phyloP scores from a whole-genome alignment of 2,329 filamentous ascomycete species.

The Trichophyton equinum region DNA sequence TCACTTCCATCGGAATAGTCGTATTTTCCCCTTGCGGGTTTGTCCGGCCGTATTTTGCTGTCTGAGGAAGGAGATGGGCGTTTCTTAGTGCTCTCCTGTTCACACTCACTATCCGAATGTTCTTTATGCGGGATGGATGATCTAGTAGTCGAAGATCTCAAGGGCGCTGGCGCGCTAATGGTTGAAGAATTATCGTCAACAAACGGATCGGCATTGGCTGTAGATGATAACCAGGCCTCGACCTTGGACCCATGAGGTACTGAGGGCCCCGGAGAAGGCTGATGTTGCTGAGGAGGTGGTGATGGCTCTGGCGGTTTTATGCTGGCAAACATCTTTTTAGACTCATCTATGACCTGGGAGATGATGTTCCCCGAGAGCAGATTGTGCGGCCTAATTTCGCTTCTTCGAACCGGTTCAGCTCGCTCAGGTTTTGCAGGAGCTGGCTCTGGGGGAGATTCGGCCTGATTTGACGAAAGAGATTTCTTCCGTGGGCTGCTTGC shows the following conservation, averaged over 20 bases:
- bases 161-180: constrained; percentile 11
- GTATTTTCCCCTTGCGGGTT: background rate
- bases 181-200: constrained; percentile 27
- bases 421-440: background rate
- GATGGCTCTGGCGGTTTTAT: constrained; percentile 20
- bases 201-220: constrained; percentile 46
- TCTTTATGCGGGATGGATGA: background rate
- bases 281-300: constrained; percentile 20
- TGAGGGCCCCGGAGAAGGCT: constrained; percentile 23
- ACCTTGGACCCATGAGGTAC: constrained; percentile 39
- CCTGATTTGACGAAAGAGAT: background rate
- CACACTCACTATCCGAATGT: background rate
- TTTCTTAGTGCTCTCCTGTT: background rate
- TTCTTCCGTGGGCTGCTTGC: background rate
- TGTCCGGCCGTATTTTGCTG: background rate
- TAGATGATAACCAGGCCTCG: constrained; percentile 49
- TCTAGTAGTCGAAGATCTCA: constrained; percentile 5
- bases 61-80: background rate
- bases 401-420: background rate
- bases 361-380: constrained; percentile 25
- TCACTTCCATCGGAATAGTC: background rate
- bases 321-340: constrained; percentile 35
- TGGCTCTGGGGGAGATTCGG: background rate
- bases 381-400: background rate
- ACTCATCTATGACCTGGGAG: constrained; percentile 33